Evolutionary conservation across 345 rosid genomes (phyloP), one percentile per base, ranked within the genome.

Genomic region (Murraya paniculata): DNA sequence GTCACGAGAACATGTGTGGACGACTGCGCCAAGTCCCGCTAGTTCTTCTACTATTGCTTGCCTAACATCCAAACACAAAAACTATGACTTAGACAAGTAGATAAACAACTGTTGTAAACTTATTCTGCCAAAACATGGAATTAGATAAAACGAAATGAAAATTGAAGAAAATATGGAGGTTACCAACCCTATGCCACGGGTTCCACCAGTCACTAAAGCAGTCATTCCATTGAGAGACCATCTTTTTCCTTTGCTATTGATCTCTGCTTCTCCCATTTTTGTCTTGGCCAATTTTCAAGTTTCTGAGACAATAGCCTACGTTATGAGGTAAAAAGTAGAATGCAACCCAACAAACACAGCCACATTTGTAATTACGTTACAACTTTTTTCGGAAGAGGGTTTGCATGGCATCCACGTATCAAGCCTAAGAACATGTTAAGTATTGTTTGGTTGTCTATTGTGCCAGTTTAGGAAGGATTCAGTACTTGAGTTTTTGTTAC

Each of bases 131-230:
- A 28, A 14, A 5, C 67, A 62, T 24, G 7, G 38, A 62, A 30
- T 45, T 45, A 19, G 30, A 45, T 69, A 3, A 28, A 30, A 56
- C 25, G 27, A 21, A 72, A 33, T 5, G 16, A 35, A 33, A 35
- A 21, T 27, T 25, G 60, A 19, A n/a, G 11, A 70, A 7, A 56
- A 13, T 9, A 5, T 57, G 0, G 61, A 55, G 22, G 19, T 27
- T 1, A 56, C 48, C 31, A 35, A 81, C 78, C 83, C 83, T 18
- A 81, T 81, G 38, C 83, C 80, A n/a, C 76, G 62, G 3, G 82
- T 78, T 59, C 84, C 84, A 4, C 81, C 84, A 8, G 84, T 82
- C 62, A 82, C 84, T 13, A 82, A 74, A n/a, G 79, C 84, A 9
- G 84, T 78, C 72, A 62, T 53, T 27, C 79, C 84, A 14, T 68